A percentile compares a stretch with the other conserved stretches of the same genome.
Evolutionary conservation across 352 stramenopile genomes (phyloP).

Genomic region (Phytophthora hybrid): DNA sequence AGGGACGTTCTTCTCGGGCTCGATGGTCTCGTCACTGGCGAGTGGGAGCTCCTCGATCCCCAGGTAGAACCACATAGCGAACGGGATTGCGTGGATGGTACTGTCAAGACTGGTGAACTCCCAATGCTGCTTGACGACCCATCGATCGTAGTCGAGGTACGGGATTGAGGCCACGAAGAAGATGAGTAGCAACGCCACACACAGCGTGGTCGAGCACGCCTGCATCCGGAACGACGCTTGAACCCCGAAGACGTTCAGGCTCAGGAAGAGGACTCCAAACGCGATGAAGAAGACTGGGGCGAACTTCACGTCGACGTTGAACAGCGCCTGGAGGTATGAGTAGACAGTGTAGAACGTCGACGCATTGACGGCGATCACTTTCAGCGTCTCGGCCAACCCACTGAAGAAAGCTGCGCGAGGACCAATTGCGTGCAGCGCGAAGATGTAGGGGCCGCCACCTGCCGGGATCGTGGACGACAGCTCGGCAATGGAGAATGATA

Average conservation of each 20-base stretch:
- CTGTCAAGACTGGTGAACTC: conserved; percentile 56
- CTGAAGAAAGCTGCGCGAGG: conserved; percentile 50
- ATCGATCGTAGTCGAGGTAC: conserved; percentile 63
- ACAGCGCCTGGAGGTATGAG: conserved; percentile 42
- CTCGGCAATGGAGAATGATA: conserved; percentile 83
- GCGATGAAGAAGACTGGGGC: conserved; percentile 60
- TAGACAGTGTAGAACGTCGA: conserved; percentile 64
- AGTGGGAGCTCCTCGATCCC: conserved; percentile 71
- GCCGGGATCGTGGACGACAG: conserved; percentile 67
- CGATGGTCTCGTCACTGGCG: conserved; percentile 77
- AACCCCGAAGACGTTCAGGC: conserved; percentile 70
- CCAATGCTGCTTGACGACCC: conserved; percentile 64
- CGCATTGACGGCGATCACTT: conserved; percentile 65
- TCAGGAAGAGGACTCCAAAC: conserved; percentile 65
- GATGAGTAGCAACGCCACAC: conserved; percentile 55
- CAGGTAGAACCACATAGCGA: conserved; percentile 62
- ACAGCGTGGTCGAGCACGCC: conserved; percentile 64
- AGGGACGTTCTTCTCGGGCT: conserved; percentile 78
- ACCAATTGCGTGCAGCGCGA: conserved; percentile 72
- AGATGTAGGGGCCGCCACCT: conserved; percentile 75
- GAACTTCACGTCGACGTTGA: conserved; percentile 53
- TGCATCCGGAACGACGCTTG: conserved; percentile 74
- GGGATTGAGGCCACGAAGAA: conserved; percentile 67
- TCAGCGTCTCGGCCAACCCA: conserved; percentile 72
- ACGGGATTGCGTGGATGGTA: conserved; percentile 62